Percentiles rank a stretch among this genome's conserved stretches.
phyloP scores from a whole-genome alignment of 2,329 filamentous ascomycete species.

The Drechmeria coniospora region DNA sequence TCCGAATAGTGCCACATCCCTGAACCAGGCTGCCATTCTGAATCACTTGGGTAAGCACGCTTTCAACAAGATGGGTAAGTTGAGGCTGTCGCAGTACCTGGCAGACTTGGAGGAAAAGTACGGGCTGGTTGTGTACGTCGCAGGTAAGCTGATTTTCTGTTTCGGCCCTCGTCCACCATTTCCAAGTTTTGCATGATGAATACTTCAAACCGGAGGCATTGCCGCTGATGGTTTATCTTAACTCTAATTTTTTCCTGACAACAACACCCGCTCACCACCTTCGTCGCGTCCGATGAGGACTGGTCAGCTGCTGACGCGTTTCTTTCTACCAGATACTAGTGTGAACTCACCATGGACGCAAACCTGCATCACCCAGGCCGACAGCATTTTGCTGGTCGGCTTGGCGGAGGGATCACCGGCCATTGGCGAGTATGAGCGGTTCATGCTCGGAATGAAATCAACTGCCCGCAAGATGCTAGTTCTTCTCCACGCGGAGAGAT shows the following conservation, averaged over 20 bases:
- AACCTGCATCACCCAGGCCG: constrained; percentile 91
- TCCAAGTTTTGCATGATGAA: constrained; percentile 30
- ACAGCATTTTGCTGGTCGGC: constrained; percentile 87
- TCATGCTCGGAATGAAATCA: constrained; percentile 92
- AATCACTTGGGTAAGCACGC: constrained; percentile 92
- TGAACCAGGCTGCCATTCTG: constrained; percentile 86
- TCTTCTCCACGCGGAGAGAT: constrained; percentile 75
- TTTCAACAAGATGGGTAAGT: constrained; percentile 92
- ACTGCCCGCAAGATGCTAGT: constrained; percentile 90
- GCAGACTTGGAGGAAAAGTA: constrained; percentile 97
- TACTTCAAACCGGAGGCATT: constrained; percentile 29
- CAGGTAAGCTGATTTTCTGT: constrained; percentile 35
- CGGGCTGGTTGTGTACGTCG: constrained; percentile 85
- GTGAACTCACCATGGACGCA: constrained; percentile 98
- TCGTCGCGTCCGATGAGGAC: constrained; percentile 1
- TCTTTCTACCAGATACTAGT: constrained; percentile 62
- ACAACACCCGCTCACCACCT: too few species aligned
- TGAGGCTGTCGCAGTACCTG: constrained; percentile 89
- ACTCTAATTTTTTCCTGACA: constrained; percentile 62
- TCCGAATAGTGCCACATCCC: constrained; percentile 73
- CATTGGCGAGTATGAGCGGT: constrained; percentile 92
- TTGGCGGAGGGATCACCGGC: constrained; percentile 77
- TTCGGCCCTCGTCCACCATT: not conserved
- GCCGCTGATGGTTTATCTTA: constrained; percentile 39
- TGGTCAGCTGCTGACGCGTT: constrained; percentile 12